Conservation (phyloP, 768 basidiomycete species). For the Auriculariales sp. region DNA sequence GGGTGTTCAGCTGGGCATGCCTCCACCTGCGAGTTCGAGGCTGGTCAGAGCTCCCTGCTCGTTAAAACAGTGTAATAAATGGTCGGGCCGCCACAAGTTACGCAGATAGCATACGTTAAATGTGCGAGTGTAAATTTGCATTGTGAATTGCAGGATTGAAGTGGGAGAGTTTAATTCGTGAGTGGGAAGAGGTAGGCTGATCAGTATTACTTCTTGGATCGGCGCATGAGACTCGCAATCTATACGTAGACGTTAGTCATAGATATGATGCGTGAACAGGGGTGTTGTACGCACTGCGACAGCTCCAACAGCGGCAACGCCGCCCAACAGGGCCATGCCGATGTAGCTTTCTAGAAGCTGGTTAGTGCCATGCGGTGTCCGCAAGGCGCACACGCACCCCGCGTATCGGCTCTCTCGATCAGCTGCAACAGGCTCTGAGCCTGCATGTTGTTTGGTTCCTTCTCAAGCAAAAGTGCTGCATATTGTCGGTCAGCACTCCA, state of each 20-base stretch:
- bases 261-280: conserved; percentile 14
- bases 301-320: conserved; percentile 65
- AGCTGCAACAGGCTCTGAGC: conserved; percentile 73
- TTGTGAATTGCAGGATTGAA: too few species aligned
- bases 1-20: too few species aligned
- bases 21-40: too few species aligned
- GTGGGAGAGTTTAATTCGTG: too few species aligned
- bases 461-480: conserved; percentile 70
- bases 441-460: conserved; percentile 89
- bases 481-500: neutral
- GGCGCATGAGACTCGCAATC: conserved; percentile 69
- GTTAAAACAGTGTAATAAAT: too few species aligned
- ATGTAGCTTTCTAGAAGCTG: conserved; percentile 83
- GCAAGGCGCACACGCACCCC: conserved; percentile 35
- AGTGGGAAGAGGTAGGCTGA: too few species aligned
- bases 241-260: neutral
- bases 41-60: too few species aligned
- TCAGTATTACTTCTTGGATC: conserved; percentile 36
- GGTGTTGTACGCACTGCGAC: conserved; percentile 24
- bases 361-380: neutral
- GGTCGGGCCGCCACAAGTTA: too few species aligned
- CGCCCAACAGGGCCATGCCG: conserved; percentile 91
- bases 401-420: conserved; percentile 73
- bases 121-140: too few species aligned
- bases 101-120: too few species aligned